Evolutionary conservation across 2,329 filamentous ascomycete genomes (phyloP).

Genomic region (Scortechinia acanthostroma): DNA sequence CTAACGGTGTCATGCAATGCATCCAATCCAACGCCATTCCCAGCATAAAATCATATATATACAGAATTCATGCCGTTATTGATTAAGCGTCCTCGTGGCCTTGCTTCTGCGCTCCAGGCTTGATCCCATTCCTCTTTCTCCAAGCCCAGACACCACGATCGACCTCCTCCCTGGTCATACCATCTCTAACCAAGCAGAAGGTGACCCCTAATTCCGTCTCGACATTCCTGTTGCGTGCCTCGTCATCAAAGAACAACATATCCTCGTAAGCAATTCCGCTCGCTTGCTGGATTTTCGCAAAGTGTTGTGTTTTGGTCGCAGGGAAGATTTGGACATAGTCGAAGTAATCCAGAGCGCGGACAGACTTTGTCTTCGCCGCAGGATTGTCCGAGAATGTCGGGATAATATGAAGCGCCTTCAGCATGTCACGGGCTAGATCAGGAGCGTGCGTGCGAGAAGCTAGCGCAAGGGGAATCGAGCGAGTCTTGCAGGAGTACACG

Average conservation of each 20-base stretch:
- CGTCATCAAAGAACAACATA: conserved; percentile 66
- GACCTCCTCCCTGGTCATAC: conserved; percentile 43
- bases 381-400: conserved; percentile 27
- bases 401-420: conserved; percentile 46
- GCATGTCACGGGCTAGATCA: conserved; percentile 51
- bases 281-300: conserved; percentile 42
- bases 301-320: conserved; percentile 53
- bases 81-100: neutral
- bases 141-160: conserved; percentile 53
- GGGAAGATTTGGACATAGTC: conserved; percentile 25
- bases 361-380: conserved; percentile 12
- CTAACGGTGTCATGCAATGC: too few relatives aligned
- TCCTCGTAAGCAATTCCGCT: conserved; percentile 50
- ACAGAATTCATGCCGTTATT: too few relatives aligned
- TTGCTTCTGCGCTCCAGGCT: neutral
- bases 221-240: conserved; percentile 56
- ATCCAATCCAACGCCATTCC: too few relatives aligned
- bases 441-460: conserved; percentile 55
- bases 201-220: conserved; percentile 52
- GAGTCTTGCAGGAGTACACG: conserved; percentile 16
- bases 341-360: conserved; percentile 17
- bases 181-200: conserved; percentile 52
- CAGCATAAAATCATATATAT: too few relatives aligned
- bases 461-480: conserved; percentile 42
- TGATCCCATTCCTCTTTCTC: conserved; percentile 26